Evolutionary conservation across 164 flowering plant genomes (phyloP), one percentile per base, ranked within the genome.

Genomic region (Euptelea pleiosperma): DNA sequence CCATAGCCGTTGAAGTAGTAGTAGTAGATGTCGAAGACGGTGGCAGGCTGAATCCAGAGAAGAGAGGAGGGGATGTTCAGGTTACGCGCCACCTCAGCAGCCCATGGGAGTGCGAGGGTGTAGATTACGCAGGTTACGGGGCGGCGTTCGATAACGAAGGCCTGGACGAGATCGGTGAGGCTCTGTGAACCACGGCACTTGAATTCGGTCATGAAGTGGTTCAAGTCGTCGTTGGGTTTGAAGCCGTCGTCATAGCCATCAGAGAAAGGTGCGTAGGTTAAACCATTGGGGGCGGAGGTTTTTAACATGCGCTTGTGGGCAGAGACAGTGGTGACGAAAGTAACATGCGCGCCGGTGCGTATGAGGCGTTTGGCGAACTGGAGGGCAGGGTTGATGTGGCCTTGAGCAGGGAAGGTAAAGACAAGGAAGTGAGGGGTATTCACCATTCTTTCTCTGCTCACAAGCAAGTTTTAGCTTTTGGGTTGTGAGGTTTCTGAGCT

Each of bases 311-410:
- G 62, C 25, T 28, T 40, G 29, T 50, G 65, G 34, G 65, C 75
- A 28, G 54, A 47, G 46, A 43, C 18, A 57, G 53, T 63, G 15
- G 72, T 66, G 43, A 53, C 42, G 18, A 69, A 66, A 33, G 79
- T 72, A 58, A 69, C 74, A 12, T 25, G 55, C 0, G 64, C 72
- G 15, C 74, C 79, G 8, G 34, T 8, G 35, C 62, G 57, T 0
- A 62, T 25, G 16, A 79, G 75, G 53, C 50, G 69, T 45, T 72
- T 72, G 57, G 79, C 71, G 43, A 79, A 60, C 35, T 74, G 73
- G 24, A 79, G 66, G 4, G 70, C 44, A 1, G 81, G 83, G 66
- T 77, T 79, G 26, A 76, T 47, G 66, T 72, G 77, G 58, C 83
- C 75, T 51, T 74, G 83, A 0, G 59, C 63, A 0, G 80, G 74